A percentile compares a stretch with the other conserved stretches of the same genome.
These are phyloP conservation scores for Phytopythium boreale DNA, from an alignment of 352 stramenopile species.

Conservation along the genomic window DNA sequence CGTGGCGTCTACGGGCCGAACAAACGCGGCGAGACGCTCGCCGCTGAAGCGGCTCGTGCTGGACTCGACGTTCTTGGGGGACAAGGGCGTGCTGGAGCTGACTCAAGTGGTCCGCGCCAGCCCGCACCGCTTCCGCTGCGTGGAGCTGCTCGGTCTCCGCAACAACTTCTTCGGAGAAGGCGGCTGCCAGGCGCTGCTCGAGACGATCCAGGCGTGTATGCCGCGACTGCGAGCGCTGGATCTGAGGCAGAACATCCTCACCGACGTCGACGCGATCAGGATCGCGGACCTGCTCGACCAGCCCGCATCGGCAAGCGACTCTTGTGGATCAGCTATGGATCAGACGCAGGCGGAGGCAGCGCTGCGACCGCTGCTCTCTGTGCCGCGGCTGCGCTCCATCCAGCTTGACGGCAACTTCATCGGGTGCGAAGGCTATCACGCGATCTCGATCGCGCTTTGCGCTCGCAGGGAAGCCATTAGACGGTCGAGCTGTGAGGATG, in stretches of 20 bases:
- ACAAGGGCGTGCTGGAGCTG: slow-evolving; percentile 38
- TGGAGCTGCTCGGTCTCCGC: slow-evolving; percentile 37
- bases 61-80: slow-evolving; percentile 57
- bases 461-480: slow-evolving; percentile 13
- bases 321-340: neutral
- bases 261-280: slow-evolving; percentile 38
- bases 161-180: slow-evolving; percentile 72
- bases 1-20: neutral
- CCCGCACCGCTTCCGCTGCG: slow-evolving; percentile 20
- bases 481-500: slow-evolving; percentile 3
- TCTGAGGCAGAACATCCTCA: slow-evolving; percentile 59
- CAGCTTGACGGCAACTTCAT: slow-evolving; percentile 70
- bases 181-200: slow-evolving; percentile 31
- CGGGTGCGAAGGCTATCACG: slow-evolving; percentile 54
- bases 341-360: neutral
- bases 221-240: slow-evolving; percentile 30
- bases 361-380: slow-evolving; percentile 4
- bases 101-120: slow-evolving; percentile 23
- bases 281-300: slow-evolving; percentile 39
- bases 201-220: slow-evolving; percentile 19
- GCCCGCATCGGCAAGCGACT: slow-evolving; percentile 1
- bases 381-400: slow-evolving; percentile 24
- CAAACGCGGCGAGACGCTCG: neutral
- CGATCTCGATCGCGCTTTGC: slow-evolving; percentile 46
- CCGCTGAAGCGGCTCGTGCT: slow-evolving; percentile 41